These are phyloP conservation scores for Aspergillus pseudoterreus DNA, from an alignment of 2,329 filamentous ascomycete genomes.

Conservation along the genomic window DNA sequence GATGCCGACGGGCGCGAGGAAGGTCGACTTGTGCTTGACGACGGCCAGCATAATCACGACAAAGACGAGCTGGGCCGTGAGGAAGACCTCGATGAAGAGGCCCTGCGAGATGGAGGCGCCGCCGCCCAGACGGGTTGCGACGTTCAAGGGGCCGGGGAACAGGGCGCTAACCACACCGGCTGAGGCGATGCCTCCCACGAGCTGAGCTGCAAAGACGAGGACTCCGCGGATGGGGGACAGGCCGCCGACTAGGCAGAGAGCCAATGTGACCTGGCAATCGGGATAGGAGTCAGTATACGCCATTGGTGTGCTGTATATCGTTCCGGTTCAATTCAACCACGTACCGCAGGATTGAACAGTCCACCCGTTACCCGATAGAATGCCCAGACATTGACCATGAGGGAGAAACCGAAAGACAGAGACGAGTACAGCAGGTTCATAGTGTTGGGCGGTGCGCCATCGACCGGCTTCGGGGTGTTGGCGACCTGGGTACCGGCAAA, in stretches of 20 bases:
- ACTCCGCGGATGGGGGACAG: slow-evolving; percentile 52
- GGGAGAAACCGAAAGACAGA: slow-evolving; percentile 44
- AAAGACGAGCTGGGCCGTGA: slow-evolving; percentile 61
- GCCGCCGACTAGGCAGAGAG: slow-evolving; percentile 57
- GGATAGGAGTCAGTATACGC: no score
- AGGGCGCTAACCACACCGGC: slow-evolving; percentile 56
- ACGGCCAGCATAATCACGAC: slow-evolving; percentile 67
- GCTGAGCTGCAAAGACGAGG: slow-evolving; percentile 54
- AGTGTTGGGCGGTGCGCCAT: slow-evolving; percentile 33
- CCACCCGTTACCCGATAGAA: slow-evolving; percentile 53
- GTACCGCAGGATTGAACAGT: slow-evolving; percentile 50
- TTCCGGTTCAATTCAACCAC: slow-evolving; percentile 1
- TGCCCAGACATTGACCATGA: slow-evolving; percentile 53
- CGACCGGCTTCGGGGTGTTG: slow-evolving; percentile 32
- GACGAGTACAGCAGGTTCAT: slow-evolving; percentile 41
- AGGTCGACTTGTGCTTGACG: slow-evolving; percentile 71
- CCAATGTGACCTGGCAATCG: slow-evolving; percentile 50
- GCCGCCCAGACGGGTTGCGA: slow-evolving; percentile 54
- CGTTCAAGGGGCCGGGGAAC: slow-evolving; percentile 55
- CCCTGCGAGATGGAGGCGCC: slow-evolving; percentile 54
- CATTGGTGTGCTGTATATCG: no score
- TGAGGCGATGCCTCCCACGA: slow-evolving; percentile 58
- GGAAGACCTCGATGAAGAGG: slow-evolving; percentile 64
- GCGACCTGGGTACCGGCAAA: slow-evolving; percentile 47
- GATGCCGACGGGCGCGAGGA: slow-evolving; percentile 67